These are phyloP conservation scores for Paspalum notatum DNA, from an alignment of 176 grass and related monocot genomes.

Conservation along the genomic window DNA sequence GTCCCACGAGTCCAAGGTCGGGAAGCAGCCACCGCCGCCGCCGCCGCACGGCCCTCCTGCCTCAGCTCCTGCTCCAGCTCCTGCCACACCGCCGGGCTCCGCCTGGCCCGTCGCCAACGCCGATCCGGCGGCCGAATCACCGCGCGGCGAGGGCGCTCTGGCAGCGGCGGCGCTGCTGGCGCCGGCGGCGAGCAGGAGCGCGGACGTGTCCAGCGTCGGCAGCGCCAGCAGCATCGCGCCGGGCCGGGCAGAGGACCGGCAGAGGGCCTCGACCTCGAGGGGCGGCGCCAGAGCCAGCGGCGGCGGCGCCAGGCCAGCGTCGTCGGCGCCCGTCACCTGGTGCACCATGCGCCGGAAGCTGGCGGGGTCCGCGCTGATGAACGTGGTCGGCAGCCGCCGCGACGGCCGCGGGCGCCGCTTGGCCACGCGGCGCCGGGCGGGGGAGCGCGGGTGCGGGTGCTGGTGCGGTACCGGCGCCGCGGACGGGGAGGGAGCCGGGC, in stretches of 20 bases:
- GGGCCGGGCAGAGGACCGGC: not conserved
- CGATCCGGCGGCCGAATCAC: no score
- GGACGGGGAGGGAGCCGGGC: no score
- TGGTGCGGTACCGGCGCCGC: not conserved
- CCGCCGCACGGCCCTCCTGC: no score
- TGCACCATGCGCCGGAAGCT: conserved; percentile 59
- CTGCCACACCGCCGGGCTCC: not conserved
- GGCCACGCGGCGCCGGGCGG: not conserved
- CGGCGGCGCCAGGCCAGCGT: not conserved
- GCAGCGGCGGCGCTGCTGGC: no score
- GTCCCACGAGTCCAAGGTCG: conserved; percentile 49
- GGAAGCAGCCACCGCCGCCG: conserved; percentile 13
- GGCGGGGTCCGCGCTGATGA: conserved; percentile 48
- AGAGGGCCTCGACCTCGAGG: not conserved
- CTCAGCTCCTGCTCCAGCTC: no score
- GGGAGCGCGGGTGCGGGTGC: not conserved
- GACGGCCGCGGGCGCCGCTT: conserved; percentile 50
- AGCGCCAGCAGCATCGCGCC: conserved; percentile 14
- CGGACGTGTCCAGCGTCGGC: conserved; percentile 55
- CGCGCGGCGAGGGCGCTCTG: no score
- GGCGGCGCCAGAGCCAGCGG: no score
- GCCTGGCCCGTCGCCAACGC: no score
- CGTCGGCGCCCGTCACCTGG: conserved; percentile 46
- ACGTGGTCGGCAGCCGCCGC: conserved; percentile 37
- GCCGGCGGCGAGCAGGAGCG: conserved; percentile 19